Base-by-base conservation (phyloP, 2,329 filamentous ascomycete species). In the Monilinia fructicola region DNA sequence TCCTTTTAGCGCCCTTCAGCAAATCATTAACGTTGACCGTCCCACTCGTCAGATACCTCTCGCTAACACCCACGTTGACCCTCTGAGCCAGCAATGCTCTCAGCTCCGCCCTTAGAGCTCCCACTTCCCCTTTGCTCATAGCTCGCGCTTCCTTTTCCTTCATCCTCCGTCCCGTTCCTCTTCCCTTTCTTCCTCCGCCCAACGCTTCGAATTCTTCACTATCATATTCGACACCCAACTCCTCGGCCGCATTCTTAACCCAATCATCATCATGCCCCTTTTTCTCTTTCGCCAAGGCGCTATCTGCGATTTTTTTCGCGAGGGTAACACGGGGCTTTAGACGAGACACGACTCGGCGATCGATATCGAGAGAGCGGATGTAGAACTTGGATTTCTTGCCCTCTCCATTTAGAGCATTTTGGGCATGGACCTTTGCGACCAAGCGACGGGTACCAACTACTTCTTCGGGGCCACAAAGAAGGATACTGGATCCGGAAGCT, bases 221-320 rank as follows among this genome's bases (percentile, higher is more conserved):
- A 75, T 98, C 93, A 76, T 96, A 97, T 63, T 97, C 94, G 0
- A 98, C 91, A 0, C 95, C 95, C 0, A 99, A 83, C 70, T 98
- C 94, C 67, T 97, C 93, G 0, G 95, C 95, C 0, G 93, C 93
- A 58, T 86, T 86, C 54, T 87, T 87, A 73, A 98, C 81, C 87
- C 93, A 95, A 66, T 92, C 87, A 71, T 97, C 91, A 72, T 96
- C 91, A 73, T 90, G 90, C 65, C 86, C 87, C 12, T 89, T 87
- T 79, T 94, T 96, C 76, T 96, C 92, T 79, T 97, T 97, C 10
- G 93, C 94, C 11, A 95, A 85, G 0, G 83, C 83, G 1, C 90
- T 85, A 74, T 98, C 94, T 0, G 93, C 90, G 18, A 99, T 88
- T 75, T 88, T 88, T 79, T 97, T 96, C n/a, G 93, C 88, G 0